A percentile compares a stretch with the other conserved stretches of the same genome.
Conservation (phyloP, 345 rosid genomes). For the Brassica juncea region DNA sequence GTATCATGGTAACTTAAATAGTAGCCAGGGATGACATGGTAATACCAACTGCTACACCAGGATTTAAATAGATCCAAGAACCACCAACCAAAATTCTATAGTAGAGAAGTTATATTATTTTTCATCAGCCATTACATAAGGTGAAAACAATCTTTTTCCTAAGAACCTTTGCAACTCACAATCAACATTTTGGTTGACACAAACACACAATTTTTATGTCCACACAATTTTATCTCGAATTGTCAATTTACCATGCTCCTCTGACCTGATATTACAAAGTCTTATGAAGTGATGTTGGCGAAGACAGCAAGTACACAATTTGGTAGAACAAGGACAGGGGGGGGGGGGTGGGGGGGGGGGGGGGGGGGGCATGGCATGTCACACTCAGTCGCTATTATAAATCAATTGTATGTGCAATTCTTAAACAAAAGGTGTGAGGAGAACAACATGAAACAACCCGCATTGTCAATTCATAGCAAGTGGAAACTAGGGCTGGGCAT, state of each 20-base stretch:
- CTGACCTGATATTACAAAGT: slow-evolving; percentile 4
- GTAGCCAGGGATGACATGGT: slow-evolving; percentile 16
- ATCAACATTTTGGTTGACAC: not conserved
- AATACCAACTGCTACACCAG: slow-evolving; percentile 44
- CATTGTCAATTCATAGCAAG: not conserved
- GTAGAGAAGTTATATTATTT: not conserved
- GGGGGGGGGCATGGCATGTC: not conserved
- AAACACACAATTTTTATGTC: not conserved
- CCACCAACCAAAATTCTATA: slow-evolving; percentile 30
- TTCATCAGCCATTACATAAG: slow-evolving; percentile 5
- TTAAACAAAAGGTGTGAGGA: slow-evolving; percentile 1
- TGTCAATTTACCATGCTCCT: not conserved
- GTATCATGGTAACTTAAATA: slow-evolving; percentile 27
- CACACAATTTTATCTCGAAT: not conserved
- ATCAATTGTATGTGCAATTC: not conserved
- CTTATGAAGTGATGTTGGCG: slow-evolving; percentile 4
- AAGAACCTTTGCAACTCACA: slow-evolving; percentile 2
- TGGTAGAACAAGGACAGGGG: not conserved
- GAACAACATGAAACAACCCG: not conserved
- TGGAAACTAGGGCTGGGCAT: not conserved
- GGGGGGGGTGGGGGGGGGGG: too few relatives aligned
- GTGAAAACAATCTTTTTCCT: not conserved
- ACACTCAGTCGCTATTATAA: not conserved
- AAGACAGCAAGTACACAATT: not conserved
- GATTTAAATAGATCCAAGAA: slow-evolving; percentile 25